Conservation (phyloP, 257 asterid genomes). For the Jacaranda mimosifolia region DNA sequence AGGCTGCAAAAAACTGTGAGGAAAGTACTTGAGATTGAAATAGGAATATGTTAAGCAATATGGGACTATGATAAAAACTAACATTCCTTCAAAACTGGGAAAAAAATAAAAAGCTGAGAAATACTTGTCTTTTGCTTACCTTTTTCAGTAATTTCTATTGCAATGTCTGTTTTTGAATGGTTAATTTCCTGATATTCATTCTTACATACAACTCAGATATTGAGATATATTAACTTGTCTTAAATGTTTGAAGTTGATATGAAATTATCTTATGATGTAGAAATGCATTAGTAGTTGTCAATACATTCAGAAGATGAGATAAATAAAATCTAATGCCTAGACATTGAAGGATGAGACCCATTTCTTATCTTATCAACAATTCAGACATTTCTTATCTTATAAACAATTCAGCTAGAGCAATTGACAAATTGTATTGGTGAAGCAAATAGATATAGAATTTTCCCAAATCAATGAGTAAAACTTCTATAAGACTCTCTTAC, state of each 20-base stretch:
- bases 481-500: neutral
- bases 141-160: neutral
- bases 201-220: neutral
- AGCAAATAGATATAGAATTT: neutral
- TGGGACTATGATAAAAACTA: neutral
- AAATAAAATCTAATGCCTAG: too few species aligned
- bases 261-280: neutral
- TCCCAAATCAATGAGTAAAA: neutral
- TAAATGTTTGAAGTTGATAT: neutral
- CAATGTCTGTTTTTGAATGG: neutral
- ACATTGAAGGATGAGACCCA: neutral
- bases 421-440: neutral
- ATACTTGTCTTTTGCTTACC: neutral
- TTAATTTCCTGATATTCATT: neutral
- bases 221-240: neutral
- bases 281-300: neutral
- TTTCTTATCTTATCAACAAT: neutral
- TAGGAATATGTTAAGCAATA: neutral
- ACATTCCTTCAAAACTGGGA: neutral
- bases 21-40: conserved; percentile 12
- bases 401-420: neutral
- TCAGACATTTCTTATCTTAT: neutral
- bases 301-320: neutral
- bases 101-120: neutral
- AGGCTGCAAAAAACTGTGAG: neutral